These are phyloP conservation scores for Schizophyllum commune DNA, from an alignment of 1,284 basidiomycete genomes.

Conservation along the genomic window DNA sequence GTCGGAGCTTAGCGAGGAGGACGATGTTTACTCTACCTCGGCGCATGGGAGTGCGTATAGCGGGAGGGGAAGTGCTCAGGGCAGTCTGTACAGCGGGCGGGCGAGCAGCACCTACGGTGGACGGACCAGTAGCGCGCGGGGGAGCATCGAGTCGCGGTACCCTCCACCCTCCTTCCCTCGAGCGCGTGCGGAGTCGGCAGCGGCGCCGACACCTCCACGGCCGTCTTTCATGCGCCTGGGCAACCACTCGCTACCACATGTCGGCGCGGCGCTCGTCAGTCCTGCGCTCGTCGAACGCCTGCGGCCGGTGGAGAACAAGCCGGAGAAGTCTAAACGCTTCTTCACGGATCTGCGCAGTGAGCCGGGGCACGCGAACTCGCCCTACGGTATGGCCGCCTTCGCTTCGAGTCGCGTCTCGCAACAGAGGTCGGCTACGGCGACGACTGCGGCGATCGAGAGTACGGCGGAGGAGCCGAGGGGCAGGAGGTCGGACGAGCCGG, in stretches of 20 bases:
- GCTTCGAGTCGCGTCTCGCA: neutral
- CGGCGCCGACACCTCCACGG: slow-evolving; percentile 10
- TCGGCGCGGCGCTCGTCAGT: slow-evolving; percentile 21
- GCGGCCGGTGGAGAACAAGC: neutral
- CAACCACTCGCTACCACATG: slow-evolving; percentile 38
- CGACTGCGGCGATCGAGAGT: neutral
- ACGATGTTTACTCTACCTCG: neutral
- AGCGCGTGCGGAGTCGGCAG: neutral
- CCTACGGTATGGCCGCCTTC: neutral
- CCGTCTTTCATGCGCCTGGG: slow-evolving; percentile 35
- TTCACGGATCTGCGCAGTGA: neutral
- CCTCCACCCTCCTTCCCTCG: neutral
- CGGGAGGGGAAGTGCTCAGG: neutral
- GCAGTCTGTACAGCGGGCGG: neutral
- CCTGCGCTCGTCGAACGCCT: neutral
- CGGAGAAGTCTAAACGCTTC: neutral
- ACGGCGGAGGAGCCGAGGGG: neutral
- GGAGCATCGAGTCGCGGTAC: neutral
- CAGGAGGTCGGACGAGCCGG: neutral
- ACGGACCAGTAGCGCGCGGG: neutral
- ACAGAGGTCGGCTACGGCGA: neutral
- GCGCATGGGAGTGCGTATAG: neutral
- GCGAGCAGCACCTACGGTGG: neutral
- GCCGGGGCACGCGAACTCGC: neutral
- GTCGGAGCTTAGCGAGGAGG: slow-evolving; percentile 8